Percentiles rank a stretch among this genome's conserved stretches.
phyloP scores from a whole-genome alignment of 2,329 filamentous ascomycete genomes.

The Pseudocercospora eumusae region DNA sequence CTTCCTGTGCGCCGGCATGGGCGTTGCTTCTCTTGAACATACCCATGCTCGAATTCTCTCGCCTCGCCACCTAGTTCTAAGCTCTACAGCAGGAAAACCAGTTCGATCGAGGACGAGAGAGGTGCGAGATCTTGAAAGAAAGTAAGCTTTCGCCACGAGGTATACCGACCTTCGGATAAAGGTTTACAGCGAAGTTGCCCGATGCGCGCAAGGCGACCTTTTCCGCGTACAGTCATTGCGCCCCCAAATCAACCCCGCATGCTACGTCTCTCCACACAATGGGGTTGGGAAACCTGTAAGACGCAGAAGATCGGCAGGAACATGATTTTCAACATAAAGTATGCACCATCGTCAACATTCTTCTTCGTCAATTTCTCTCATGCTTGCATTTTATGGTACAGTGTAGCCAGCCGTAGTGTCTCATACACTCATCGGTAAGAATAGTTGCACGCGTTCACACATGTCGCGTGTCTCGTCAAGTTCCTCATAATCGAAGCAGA shows the following conservation, averaged over 20 bases:
- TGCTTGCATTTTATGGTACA: constrained; percentile 15
- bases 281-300: constrained; percentile 1
- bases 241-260: constrained; percentile 19
- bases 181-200: not conserved
- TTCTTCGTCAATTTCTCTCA: constrained; percentile 8
- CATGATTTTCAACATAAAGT: too few relatives aligned
- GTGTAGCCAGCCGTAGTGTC: constrained; percentile 10
- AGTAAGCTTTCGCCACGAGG: constrained; percentile 2
- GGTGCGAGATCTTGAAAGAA: not conserved
- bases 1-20: constrained; percentile 16
- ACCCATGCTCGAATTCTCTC: constrained; percentile 18
- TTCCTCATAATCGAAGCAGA: constrained; percentile 4
- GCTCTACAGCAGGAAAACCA: not conserved
- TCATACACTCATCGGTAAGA: constrained; percentile 12
- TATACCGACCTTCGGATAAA: not conserved
- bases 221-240: constrained; percentile 5
- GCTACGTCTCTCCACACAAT: constrained; percentile 7
- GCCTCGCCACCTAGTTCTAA: not conserved
- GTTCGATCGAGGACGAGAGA: not conserved
- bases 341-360: not conserved
- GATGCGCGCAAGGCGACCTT: not conserved
- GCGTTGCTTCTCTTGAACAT: constrained; percentile 26
- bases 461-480: not conserved
- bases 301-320: constrained; percentile 11
- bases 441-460: constrained; percentile 4